Evolutionary conservation across 2,329 filamentous ascomycete genomes (phyloP).

Genomic region (Aureobasidium sp.): DNA sequence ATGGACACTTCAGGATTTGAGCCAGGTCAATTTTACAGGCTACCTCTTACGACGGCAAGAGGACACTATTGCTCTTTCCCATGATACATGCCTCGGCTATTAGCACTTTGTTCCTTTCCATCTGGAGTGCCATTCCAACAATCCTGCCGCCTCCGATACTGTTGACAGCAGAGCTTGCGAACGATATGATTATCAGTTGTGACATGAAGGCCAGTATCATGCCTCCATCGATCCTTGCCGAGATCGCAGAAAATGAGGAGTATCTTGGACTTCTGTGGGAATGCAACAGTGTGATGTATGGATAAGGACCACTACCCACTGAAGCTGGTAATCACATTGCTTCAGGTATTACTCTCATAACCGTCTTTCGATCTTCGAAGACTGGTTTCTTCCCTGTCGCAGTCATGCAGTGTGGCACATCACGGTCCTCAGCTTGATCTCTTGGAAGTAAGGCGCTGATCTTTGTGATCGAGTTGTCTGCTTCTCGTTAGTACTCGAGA

Average conservation of each 20-base stretch:
- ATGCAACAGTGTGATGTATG: constrained; percentile 5
- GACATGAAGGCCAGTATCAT: constrained; percentile 11
- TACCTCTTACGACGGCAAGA: neutral
- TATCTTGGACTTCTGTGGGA: neutral
- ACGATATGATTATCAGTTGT: neutral
- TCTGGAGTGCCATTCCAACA: neutral
- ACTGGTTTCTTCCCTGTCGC: constrained; percentile 16
- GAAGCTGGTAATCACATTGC: constrained; percentile 11
- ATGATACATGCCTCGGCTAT: constrained; percentile 1
- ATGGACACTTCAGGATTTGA: neutral
- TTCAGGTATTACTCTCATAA: neutral
- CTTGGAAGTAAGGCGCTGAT: too few species aligned
- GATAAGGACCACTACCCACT: constrained; percentile 11
- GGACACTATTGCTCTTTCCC: neutral
- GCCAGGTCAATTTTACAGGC: neutral
- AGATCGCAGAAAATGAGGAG: constrained; percentile 6
- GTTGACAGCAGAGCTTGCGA: neutral
- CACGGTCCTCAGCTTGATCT: too few species aligned
- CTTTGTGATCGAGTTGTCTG: too few species aligned
- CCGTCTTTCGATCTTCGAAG: constrained; percentile 13
- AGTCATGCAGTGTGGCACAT: neutral
- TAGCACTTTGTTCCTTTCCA: neutral
- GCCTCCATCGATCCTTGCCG: constrained; percentile 8
- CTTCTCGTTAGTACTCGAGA: too few species aligned
- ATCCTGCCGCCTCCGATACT: neutral